Base-by-base conservation (phyloP, 257 asterid genomes). In the Rubia yunnanensis region DNA sequence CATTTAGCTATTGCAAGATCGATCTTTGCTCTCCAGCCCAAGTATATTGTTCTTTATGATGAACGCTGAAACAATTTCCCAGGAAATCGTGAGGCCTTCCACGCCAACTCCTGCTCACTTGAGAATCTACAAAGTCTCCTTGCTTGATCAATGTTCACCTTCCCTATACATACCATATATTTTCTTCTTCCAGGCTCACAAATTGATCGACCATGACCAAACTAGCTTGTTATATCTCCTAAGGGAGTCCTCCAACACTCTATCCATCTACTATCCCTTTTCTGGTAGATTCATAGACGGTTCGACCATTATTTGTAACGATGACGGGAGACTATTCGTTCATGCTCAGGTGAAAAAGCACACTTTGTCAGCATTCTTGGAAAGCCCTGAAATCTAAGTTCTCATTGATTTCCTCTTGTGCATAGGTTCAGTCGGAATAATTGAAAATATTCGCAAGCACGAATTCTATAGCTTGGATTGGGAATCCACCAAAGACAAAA, bases 241-340 rank as follows among this genome's bases (percentile, higher is more conserved):
- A 0, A 66, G 67, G 34, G 28, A 76, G 32, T 76, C 73, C 5
- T 34, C 78, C 18, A 31, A 69, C 72, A 27, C 69, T 11, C 60
- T 76, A 14, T 48, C 72, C 11, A 32, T 70, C 24, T 76, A 64
- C 70, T 68, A 76, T 31, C 81, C 81, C 26, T 31, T 76, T 3
- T 74, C 78, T 0, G 80, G 77, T 4, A 68, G 77, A 58, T 57
- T 72, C 14, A 68, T 56, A 22, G 77, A 63, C 28, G 10, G 3
- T 2, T n/a, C 49, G 65, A 68, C 67, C 39, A 44, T 76, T 7
- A 68, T 36, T 20, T 76, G 80, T 56, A 76, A 30, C 15, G 72
- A 76, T 17, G 74, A 76, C 26, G 77, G 80, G 6, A 71, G 70
- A 0, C n/a, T 50, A 1, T 63, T 61, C 34, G 18, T 62, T 5